Evolutionary conservation across 2,329 filamentous ascomycete genomes (phyloP), one percentile per base, ranked within the genome.

Genomic region (Claviceps cyperi): DNA sequence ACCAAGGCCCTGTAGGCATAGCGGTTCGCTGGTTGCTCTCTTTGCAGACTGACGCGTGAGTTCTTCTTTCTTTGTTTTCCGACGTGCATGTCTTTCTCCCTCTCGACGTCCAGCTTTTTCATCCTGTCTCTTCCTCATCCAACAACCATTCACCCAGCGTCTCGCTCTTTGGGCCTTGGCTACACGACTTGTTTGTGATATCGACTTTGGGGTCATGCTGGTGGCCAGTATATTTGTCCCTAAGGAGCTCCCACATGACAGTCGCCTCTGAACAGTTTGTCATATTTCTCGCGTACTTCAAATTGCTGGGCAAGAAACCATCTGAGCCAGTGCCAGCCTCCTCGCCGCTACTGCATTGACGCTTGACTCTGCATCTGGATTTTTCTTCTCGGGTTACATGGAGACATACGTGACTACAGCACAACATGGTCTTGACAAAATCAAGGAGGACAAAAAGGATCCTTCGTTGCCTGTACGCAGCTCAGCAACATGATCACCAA

Each of bases 1-100:
- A 40, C 48, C 49, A 51, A 53, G 57, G 52, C 51, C 59, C 63
- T 68, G 59, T 69, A 70, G 69, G 64, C 55, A 61, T 70, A 69
- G 58, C 56, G 51, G 51, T 64, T 64, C 61, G 61, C 60, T 61
- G 58, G 62, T 64, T 62, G 59, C 60, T 62, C 50, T 57, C 52
- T 48, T 52, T 56, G 56, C 53, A 56, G 56, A 50, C 55, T 59
- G 54, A 57, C 58, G 51, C 55, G 64, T 66, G 59, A 64, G 62
- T 62, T 49, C 51, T 50, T 57, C 52, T 54, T 54, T 49, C 41
- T 54, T 51, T 49, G 19, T 49, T 49, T 49, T 37, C 4, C 17
- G 21, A 22, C 17, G 9, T 9, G 21, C 39, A 21, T 43, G 40
- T 40, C 32, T 46, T 43, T 47, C 43, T 41, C 37, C 50, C 39